Base-by-base conservation (phyloP, 768 basidiomycete genomes). In the Chlorophyllum brunneum region DNA sequence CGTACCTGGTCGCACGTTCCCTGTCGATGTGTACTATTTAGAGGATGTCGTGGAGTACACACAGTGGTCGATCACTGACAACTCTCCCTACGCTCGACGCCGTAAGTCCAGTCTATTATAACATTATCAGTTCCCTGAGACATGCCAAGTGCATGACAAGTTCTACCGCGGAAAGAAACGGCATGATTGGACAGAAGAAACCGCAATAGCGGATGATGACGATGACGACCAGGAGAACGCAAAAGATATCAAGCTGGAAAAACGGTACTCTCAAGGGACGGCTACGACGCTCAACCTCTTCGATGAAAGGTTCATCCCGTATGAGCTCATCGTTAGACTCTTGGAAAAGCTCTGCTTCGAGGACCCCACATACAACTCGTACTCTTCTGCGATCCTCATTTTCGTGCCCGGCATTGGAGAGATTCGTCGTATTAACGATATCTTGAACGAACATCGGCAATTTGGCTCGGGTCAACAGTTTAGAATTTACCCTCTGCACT, bases 391-490 rank as follows among this genome's bases (percentile, higher is more conserved):
- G 2, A 77, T 92, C 39, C 74, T 99, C 33, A 73, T 99, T 55
- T 99, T 99, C 69, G 83, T 98, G 80, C 95, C 95, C 20, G 95
- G 95, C 36, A 72, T 99, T 55, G 91, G 85, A 27, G 95, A 97
- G 69, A 99, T 99, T 51, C 83, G 95, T 30, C 82, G 88, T 22
- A 66, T 99, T 56, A 86, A 84, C 59, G 95, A 98, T 59, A 70
- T 88, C 42, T 74, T 98, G 22, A 69, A 72, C 38, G 88, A 88
- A 48, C 95, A 99, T 64, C 72, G 72, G 1, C 59, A 66, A 0
- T 95, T 98, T 65, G 83, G 88, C 23, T 73, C 73, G 16, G 69
- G 78, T 1, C 69, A 67, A 20, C 13, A 29, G 13, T 98, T 95
- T 70, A 78, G 76, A 54, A 71, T 98, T 31, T 87, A 87, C 63